Conservation (phyloP, 352 stramenopile species). For the Pythium dissotocum region DNA sequence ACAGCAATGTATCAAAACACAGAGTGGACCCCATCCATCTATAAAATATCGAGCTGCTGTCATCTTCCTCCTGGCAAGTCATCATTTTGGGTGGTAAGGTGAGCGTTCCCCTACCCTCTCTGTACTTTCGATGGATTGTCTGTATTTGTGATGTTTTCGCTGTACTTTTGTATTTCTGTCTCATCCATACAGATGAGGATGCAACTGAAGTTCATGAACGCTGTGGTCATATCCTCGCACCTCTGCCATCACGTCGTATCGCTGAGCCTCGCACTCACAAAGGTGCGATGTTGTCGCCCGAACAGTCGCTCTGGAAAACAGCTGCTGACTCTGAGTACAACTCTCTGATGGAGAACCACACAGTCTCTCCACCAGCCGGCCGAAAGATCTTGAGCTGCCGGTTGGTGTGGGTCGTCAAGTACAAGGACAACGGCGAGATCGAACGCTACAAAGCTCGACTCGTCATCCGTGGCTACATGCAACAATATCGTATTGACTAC, state of each 20-base stretch:
- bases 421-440: neutral
- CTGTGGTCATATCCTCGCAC: neutral
- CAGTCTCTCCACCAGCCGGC: neutral
- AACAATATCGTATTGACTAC: constrained; percentile 13
- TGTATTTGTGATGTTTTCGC: no score
- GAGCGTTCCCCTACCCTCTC: no score
- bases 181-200: neutral
- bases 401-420: neutral
- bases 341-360: neutral
- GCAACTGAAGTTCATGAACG: neutral
- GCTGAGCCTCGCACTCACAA: neutral
- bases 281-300: neutral
- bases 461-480: constrained; percentile 5
- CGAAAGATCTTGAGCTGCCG: neutral
- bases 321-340: constrained; percentile 2
- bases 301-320: neutral
- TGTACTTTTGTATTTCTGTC: no score
- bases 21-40: no score
- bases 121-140: no score
- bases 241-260: neutral
- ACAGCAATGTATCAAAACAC: no score
- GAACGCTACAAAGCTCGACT: constrained; percentile 12
- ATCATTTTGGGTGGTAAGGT: no score
- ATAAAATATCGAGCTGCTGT: no score
- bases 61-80: no score